Evolutionary conservation across 768 basidiomycete genomes (phyloP), one percentile per base, ranked within the genome.

Genomic region (Boletus patriciae): DNA sequence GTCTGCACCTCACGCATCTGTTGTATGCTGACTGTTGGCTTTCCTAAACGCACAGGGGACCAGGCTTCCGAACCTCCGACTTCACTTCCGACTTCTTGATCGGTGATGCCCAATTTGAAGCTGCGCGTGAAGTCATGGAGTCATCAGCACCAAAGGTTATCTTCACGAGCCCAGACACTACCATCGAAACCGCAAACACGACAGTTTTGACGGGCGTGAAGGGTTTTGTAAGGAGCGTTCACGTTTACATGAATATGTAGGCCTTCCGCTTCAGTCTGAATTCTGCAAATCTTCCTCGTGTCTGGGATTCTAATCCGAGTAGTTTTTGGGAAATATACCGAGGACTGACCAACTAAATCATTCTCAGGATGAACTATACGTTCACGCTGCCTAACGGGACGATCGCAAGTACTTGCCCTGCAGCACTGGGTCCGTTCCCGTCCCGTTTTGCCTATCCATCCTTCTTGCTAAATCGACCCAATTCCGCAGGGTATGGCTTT

Each of bases 31-130:
- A 49, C 52, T 7, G 1, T 29, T 46, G 37, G 40, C 40, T 34
- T 41, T 36, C 23, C 18, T 41, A 15, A 31, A 57, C 29, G 15
- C 42, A 37, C 54, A 87, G 90, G 16, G 90, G 90, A 0, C 90
- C 90, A 0, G 88, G 86, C 21, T 92, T 88, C 79, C 81, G 73
- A 15, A 78, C 79, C 60, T 90, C 87, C 23, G 88, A 89, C 69
- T 91, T 89, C 58, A 83, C 83, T 70, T 90, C 87, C 11, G 90
- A 88, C 67, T 74, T 74, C 60, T 81, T 92, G 51, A 92, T 91
- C 50, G 90, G 85, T 16, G 73, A 84, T 59, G 69, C 74, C 12
- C 90, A 92, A 68, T 88, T 87, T 62, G 74, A 84, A 61, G 90
- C 84, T 25, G 87, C 90, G 4, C 78, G 81, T 65, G 76, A 66